These are phyloP conservation scores for Fagopyrum homotropicum DNA, from an alignment of 148 eudicot genomes.

Conservation along the genomic window DNA sequence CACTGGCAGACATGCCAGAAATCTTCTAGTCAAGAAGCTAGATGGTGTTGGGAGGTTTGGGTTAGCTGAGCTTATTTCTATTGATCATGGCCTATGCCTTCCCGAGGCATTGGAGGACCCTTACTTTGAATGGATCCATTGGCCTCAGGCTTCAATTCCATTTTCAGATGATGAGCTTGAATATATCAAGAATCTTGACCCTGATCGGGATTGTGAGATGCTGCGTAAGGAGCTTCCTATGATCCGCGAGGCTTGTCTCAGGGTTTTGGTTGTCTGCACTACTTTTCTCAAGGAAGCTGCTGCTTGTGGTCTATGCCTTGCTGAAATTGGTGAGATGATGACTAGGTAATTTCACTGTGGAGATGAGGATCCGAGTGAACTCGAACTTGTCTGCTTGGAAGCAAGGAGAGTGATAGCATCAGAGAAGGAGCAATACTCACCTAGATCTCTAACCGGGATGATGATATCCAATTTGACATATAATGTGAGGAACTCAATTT, in stretches of 20 bases:
- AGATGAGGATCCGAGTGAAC: slow-evolving; percentile 98
- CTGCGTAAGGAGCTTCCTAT: slow-evolving; percentile 80
- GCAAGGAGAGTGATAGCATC: slow-evolving; percentile 55
- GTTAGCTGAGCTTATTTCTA: slow-evolving; percentile 86
- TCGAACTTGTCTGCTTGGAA: slow-evolving; percentile 78
- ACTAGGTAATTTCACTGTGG: slow-evolving; percentile 79
- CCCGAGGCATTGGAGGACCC: slow-evolving; percentile 97
- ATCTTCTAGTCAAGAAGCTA: slow-evolving; percentile 81
- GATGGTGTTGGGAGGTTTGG: slow-evolving; percentile 70
- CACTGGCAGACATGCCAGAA: slow-evolving; percentile 92
- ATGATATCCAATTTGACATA: slow-evolving; percentile 50
- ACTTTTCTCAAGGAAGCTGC: slow-evolving; percentile 94
- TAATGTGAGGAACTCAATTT: slow-evolving; percentile 55
- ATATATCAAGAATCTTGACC: slow-evolving; percentile 68
- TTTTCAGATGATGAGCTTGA: slow-evolving; percentile 90
- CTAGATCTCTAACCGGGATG: slow-evolving; percentile 31
- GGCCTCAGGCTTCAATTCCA: slow-evolving; percentile 98
- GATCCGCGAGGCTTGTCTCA: slow-evolving; percentile 91
- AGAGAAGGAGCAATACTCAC: slow-evolving; percentile 50
- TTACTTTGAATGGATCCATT: slow-evolving; percentile 97
- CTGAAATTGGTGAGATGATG: slow-evolving; percentile 99
- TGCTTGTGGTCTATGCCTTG: slow-evolving; percentile 69
- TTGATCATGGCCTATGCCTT: slow-evolving; percentile 95
- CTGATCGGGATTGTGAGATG: slow-evolving; percentile 57
- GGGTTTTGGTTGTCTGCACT: slow-evolving; percentile 69